Evolutionary conservation across 495 filamentous ascomycete species (phyloP), one percentile per base, ranked within the genome.

Genomic region (Poronia punctata): DNA sequence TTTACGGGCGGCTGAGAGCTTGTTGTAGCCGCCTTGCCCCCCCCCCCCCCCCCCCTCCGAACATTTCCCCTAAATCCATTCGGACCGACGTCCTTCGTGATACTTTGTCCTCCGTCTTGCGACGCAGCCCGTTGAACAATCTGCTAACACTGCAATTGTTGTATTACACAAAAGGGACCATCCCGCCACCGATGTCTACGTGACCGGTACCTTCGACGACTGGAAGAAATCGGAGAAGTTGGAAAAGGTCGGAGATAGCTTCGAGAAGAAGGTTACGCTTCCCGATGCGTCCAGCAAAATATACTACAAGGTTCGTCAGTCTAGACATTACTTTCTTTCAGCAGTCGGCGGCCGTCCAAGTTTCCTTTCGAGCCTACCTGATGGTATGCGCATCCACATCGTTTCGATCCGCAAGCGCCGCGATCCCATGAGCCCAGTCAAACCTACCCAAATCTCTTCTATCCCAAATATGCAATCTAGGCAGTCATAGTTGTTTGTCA

Each of bases 201-300:
- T 98, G 43, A 95, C 89, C 5, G 92, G 92, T 54, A 90, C 84
- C 34, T 98, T 97, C 59, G 90, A 98, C 62, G 76, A 88, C 66
- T 98, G 92, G 92, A 70, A 75, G 31, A 85, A 87, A 70, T 86
- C 75, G 33, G 78, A 86, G 52, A 78, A 80, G 67, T 72, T 98
- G 35, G 80, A 87, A 31, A 82, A 84, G 57, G 75, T 77, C 16
- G 80, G 74, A 48, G 75, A 77, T 33, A 51, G 66, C 45, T 92
- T 89, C 49, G 70, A 80, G 65, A 94, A 93, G 65, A 75, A 75
- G 31, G 87, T 97, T 14, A 66, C 74, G 23, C 68, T 96, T 12
- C 72, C 83, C 2, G 57, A 67, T 18, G 59, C 67, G 1, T 60
- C 62, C 9, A 68, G 82, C 38, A 92, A 89, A 64, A 77, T 90